Evolutionary conservation across 768 basidiomycete species (phyloP), one percentile per base, ranked within the genome.

Genomic region (Punctularia strigosozonata): DNA sequence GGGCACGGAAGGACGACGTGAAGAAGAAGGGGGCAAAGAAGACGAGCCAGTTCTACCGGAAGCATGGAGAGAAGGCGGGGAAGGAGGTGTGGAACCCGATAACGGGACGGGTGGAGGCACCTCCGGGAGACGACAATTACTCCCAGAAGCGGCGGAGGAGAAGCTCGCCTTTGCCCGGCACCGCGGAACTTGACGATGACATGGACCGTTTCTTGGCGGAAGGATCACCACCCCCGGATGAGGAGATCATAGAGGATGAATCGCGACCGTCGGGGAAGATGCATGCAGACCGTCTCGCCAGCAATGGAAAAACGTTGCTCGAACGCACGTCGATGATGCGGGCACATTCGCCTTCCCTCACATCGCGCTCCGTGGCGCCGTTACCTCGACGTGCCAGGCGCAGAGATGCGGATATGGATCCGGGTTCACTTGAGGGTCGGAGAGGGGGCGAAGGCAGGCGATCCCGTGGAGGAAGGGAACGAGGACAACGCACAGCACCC

Each of bases 11-110:
- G 20, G 71, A 73, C 21, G 87, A 90, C 48, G 69, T 86, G 32
- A 90, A 90, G 65, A 75, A 81, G 62, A 73, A 67, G 37, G 83
- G 81, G 2, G 82, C 87, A 3, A 74, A 70, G 53, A 64, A 62
- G 40, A 69, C 80, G 45, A 88, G 85, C 51, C 61, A 80, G 47
- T 90, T 88, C 47, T 90, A 90, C 58, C 75, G 58, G 56, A 80
- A 74, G 50, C 80, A 88, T 42, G 87, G 85, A 14, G 50, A 49
- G 39, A 52, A 54, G 22, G 78, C 79, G 3, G 84, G 83, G 40
- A 85, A 77, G 52, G 74, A 77, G 41, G 48, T 58, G 14, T 38
- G 23, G n/a, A 37, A 5, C 65, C 66, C 37, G 52, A 60, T 45
- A 63, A 43, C 50, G 63, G 46, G 44, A 63, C 47, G 40, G 49